Evolutionary conservation across 176 grass and related monocot species (phyloP), one percentile per base, ranked within the genome.

Genomic region (Oryza meridionalis): DNA sequence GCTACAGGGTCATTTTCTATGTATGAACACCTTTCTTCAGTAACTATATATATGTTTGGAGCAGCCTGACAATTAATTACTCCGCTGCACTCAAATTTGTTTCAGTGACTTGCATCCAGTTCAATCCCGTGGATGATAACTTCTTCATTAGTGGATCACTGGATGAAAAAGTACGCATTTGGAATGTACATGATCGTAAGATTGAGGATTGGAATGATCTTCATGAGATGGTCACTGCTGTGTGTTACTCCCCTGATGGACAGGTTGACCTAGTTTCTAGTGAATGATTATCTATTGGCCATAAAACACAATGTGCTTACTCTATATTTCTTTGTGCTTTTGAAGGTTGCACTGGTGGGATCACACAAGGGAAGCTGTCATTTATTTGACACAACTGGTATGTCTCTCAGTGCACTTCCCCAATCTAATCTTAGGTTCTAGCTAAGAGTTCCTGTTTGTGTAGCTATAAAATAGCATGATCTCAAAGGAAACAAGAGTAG

Each of bases 151-250:
- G 96, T 79, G 96, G 96, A 81, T 99, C 96, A 42, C 81, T 99
- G 67, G 96, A 99, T 86, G 93, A 99, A 82, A 99, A 99, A 85
- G 96, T 99, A 72, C 91, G 96, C 15, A 91, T 99, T 67, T 99
- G 96, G 96, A 99, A 92, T 87, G 91, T 99, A 66, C 86, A 85
- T 78, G 86, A 94, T 84, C 91, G 96, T 47, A 89, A 96, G 84
- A 92, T 99, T 65, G 96, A 96, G 82, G 96, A 99, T 81, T 99
- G 96, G 96, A 90, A 96, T 58, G 96, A 99, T 88, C 91, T 99
- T 89, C 96, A 99, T 77, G 96, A 99, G 82, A 96, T 99, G 91
- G 91, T 99, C 67, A 99, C 96, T 19, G 96, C 96, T 73, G 91
- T 90, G 33, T 94, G 96, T 77, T 99, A 94, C 76, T 94, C 96